Conservation (phyloP, 345 rosid species). For the Aurinia saxatilis region DNA sequence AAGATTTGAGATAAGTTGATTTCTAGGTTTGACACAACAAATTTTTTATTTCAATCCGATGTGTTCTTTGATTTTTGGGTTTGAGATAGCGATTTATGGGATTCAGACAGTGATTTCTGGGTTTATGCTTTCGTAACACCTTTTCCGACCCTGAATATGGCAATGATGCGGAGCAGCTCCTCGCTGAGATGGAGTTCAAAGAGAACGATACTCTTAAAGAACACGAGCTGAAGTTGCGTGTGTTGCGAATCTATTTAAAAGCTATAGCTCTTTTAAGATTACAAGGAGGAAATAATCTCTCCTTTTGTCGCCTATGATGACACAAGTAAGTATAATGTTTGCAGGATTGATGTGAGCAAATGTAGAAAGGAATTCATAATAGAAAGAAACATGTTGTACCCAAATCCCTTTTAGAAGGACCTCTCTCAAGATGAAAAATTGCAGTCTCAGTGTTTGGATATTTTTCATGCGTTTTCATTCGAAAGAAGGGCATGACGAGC, state of each 20-base stretch:
- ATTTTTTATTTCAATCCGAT: no score
- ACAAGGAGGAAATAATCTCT: background rate
- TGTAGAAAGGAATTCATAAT: slow-evolving; percentile 84
- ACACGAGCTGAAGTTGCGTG: slow-evolving; percentile 72
- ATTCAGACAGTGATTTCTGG: no score
- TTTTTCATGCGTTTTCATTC: slow-evolving; percentile 90
- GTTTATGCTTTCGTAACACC: no score
- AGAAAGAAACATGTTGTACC: slow-evolving; percentile 72
- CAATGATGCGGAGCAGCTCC: slow-evolving; percentile 89
- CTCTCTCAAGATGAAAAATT: slow-evolving; percentile 76
- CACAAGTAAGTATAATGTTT: background rate
- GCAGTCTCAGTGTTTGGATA: slow-evolving; percentile 61
- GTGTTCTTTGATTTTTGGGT: no score
- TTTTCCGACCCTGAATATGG: slow-evolving; percentile 92
- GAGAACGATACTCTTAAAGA: slow-evolving; percentile 83
- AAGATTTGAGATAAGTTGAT: no score
- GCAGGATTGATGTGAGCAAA: slow-evolving; percentile 95
- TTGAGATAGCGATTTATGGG: no score
- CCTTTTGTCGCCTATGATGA: background rate
- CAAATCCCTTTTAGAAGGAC: slow-evolving; percentile 68
- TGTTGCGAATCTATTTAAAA: slow-evolving; percentile 76
- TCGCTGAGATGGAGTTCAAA: slow-evolving; percentile 98
- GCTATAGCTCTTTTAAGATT: slow-evolving; percentile 33
- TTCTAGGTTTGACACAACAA: no score
- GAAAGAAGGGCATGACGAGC: slow-evolving; percentile 82